Percentiles rank a stretch among this genome's conserved stretches.
These are phyloP conservation scores for Paralagenidium karlingii DNA, from an alignment of 352 stramenopile species.

Conservation along the genomic window DNA sequence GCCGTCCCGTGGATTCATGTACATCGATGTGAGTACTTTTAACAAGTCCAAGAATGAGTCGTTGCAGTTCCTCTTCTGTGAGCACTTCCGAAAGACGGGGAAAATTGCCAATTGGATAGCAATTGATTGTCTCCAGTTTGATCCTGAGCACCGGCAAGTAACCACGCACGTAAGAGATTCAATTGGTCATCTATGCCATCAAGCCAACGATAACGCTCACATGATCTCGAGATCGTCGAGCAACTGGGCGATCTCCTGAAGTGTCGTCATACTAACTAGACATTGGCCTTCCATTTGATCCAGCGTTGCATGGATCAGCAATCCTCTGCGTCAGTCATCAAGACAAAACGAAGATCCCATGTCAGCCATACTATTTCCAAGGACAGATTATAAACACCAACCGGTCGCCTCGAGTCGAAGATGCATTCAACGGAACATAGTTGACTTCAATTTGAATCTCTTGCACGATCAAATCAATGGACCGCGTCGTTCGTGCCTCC, in stretches of 20 bases:
- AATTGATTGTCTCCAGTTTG: constrained; percentile 53
- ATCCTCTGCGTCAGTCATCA: constrained; percentile 17
- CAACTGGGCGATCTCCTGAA: constrained; percentile 37
- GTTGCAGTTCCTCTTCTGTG: constrained; percentile 45
- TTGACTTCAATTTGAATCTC: constrained; percentile 58
- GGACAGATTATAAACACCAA: constrained; percentile 7
- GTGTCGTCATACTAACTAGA: constrained; percentile 12
- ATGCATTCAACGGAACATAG: too few relatives aligned
- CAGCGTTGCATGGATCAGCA: constrained; percentile 39
- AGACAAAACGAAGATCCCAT: constrained; percentile 2
- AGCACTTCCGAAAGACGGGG: constrained; percentile 46
- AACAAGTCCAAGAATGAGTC: constrained; percentile 38
- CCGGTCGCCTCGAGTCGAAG: constrained; percentile 40
- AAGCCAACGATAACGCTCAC: constrained; percentile 13
- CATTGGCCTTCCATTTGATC: constrained; percentile 19
- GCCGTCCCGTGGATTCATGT: too few relatives aligned
- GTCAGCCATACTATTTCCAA: not conserved
- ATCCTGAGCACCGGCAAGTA: constrained; percentile 22
- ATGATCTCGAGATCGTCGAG: constrained; percentile 61
- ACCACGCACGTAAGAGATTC: not conserved
- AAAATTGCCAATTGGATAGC: constrained; percentile 34
- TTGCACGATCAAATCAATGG: constrained; percentile 35
- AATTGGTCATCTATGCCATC: not conserved
- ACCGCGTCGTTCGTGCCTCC: constrained; percentile 49
- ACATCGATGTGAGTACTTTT: constrained; percentile 37